Evolutionary conservation across 2,329 filamentous ascomycete species (phyloP).

Genomic region (Whalleya microplaca): DNA sequence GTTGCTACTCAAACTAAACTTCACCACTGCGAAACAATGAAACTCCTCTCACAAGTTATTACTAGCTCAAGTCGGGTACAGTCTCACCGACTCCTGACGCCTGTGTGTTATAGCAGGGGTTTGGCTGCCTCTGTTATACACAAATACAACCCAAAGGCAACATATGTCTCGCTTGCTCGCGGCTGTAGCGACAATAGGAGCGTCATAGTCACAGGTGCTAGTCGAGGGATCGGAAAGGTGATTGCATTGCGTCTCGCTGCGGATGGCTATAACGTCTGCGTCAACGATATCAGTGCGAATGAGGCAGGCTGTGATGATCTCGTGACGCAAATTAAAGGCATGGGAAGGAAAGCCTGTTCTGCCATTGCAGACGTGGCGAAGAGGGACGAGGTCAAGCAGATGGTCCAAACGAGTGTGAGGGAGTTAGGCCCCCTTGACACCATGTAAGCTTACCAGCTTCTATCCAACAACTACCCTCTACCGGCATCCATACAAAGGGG

Average conservation of each 20-base stretch:
- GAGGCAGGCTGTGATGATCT: constrained; percentile 54
- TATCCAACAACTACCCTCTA: constrained; percentile 4
- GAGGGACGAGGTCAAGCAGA: constrained; percentile 50
- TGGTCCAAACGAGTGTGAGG: constrained; percentile 56
- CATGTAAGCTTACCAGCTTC: constrained; percentile 32
- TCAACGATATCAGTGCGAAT: constrained; percentile 65
- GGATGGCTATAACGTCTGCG: constrained; percentile 68
- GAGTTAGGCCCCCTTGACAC: constrained; percentile 55
- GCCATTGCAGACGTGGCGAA: constrained; percentile 66
- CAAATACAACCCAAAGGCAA: background rate
- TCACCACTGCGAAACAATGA: background rate
- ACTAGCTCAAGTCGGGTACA: background rate
- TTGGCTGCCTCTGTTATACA: background rate
- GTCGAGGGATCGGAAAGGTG: constrained; percentile 56
- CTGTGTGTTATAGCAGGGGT: background rate
- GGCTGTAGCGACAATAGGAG: constrained; percentile 20
- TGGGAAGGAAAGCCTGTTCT: constrained; percentile 57
- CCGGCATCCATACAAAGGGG: constrained; percentile 17
- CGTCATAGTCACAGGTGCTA: constrained; percentile 37
- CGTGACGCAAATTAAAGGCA: constrained; percentile 54
- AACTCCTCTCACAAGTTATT: background rate
- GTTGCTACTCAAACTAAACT: background rate
- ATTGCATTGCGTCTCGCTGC: constrained; percentile 66
- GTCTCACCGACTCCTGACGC: background rate
- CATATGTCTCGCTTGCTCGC: constrained; percentile 27